These are phyloP conservation scores for Aspergillus sp. DNA, from an alignment of 2,329 filamentous ascomycete genomes.

Conservation along the genomic window DNA sequence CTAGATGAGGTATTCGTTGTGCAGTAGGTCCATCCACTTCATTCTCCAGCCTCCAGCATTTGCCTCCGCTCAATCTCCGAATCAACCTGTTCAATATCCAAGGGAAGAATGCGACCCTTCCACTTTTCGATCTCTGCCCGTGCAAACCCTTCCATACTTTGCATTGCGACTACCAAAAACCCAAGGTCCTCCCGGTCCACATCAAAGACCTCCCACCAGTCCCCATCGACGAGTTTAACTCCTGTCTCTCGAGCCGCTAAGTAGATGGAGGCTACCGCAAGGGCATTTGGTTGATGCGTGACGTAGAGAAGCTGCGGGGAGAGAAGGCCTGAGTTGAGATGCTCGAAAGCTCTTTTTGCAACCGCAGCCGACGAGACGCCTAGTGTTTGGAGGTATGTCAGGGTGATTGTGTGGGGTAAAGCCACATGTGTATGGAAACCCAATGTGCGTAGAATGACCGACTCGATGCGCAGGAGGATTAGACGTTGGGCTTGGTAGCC, in stretches of 20 bases:
- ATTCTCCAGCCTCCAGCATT: constrained; percentile 43
- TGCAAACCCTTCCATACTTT: constrained; percentile 73
- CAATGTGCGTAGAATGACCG: constrained; percentile 70
- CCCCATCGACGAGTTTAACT: constrained; percentile 74
- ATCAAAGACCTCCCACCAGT: constrained; percentile 99
- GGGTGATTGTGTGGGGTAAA: constrained; percentile 78
- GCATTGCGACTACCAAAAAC: constrained; percentile 83
- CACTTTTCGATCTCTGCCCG: constrained; percentile 58
- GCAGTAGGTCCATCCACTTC: constrained; percentile 18
- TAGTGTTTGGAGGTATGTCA: constrained; percentile 90
- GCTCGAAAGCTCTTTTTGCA: constrained; percentile 65
- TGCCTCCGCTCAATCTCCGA: constrained; percentile 57
- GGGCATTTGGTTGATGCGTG: constrained; percentile 82
- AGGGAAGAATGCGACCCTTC: constrained; percentile 53
- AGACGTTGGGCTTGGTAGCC: constrained; percentile 66
- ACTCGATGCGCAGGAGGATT: constrained; percentile 71
- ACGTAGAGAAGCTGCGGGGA: constrained; percentile 87
- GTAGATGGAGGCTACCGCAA: constrained; percentile 89
- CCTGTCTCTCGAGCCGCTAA: constrained; percentile 76
- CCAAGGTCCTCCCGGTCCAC: constrained; percentile 91
- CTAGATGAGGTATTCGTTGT: neutral
- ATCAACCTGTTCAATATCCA: constrained; percentile 60
- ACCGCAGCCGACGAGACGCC: constrained; percentile 64
- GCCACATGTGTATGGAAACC: constrained; percentile 83
- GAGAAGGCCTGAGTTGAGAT: constrained; percentile 82